Evolutionary conservation across 257 asterid genomes (phyloP), one percentile per base, ranked within the genome.

Genomic region (Henckelia pumila): DNA sequence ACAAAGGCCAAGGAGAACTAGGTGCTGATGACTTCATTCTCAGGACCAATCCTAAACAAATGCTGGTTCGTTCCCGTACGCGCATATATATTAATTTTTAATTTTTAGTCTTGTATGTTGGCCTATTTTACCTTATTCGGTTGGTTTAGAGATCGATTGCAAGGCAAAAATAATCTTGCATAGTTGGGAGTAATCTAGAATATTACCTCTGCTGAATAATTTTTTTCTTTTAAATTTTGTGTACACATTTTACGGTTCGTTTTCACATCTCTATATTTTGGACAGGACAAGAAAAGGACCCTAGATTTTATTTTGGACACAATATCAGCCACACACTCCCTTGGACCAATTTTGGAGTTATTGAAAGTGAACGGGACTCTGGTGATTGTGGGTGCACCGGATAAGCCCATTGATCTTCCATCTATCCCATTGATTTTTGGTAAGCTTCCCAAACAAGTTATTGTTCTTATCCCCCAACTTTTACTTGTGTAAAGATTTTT

Each of bases 21-120:
- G 96, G 96, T 1, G 95, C 83, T 0, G 94, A 91, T 72, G 98
- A 89, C 59, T 91, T 91, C 84, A 73, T 91, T 8, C 35, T 89
- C 44, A 86, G 98, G 78, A 79, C 91, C 35, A 52, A 76, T 47
- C 9, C 66, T 1, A 62, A 83, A 1, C 95, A 84, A 82, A 86
- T 91, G 97, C 85, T 76, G 93, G 93, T 87, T 58, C 14, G 74
- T n/a, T n/a, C n/a, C n/a, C n/a, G n/a, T n/a, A n/a, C n/a, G n/a
- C n/a, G n/a, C n/a, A n/a, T n/a, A n/a, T n/a, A n/a, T n/a, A n/a
- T n/a, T n/a, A n/a, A n/a, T n/a, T n/a, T 40, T 13, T 13, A n/a
- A 40, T 11, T 11, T 40, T 10, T 9, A 2, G 4, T 5, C 16
- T 1, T 33, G 2, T 40, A 33, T 30, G 7, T 8, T 33, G 13